Percentiles rank a stretch among this genome's conserved stretches.
These are phyloP conservation scores for Hanseniaspora valbyensis DNA, from an alignment of 805 yeast genomes.

Conservation along the genomic window DNA sequence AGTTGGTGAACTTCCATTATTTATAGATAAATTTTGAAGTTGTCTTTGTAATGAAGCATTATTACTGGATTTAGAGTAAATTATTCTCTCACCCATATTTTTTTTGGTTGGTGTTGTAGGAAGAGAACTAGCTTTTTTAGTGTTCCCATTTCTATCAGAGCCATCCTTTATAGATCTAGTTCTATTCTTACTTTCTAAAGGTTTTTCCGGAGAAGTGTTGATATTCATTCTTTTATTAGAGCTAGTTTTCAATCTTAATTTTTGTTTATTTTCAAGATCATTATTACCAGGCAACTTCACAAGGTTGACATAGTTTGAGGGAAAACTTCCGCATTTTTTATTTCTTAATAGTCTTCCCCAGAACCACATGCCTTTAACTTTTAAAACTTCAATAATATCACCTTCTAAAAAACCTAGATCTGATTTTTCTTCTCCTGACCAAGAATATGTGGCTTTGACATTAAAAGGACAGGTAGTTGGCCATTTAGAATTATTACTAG, in stretches of 20 bases:
- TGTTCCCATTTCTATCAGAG: background rate
- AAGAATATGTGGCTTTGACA: conserved; percentile 75
- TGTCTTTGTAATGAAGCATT: background rate
- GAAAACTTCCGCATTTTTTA: conserved; percentile 75
- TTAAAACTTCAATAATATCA: conserved; percentile 74
- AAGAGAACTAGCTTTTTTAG: conserved; percentile 2
- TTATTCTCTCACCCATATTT: conserved; percentile 9
- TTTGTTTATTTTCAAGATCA: conserved; percentile 17
- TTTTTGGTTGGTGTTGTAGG: conserved; percentile 11
- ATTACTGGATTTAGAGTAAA: conserved; percentile 1
- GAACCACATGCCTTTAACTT: conserved; percentile 89
- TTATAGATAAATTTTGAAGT: background rate
- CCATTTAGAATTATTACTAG: background rate
- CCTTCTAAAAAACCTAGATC: conserved; percentile 93
- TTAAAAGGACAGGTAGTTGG: conserved; percentile 51
- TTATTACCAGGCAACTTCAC: conserved; percentile 30
- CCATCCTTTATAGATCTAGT: background rate
- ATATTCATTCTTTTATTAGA: background rate
- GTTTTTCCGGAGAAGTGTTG: background rate
- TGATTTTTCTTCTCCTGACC: conserved; percentile 85
- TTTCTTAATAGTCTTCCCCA: conserved; percentile 72
- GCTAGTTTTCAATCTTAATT: background rate
- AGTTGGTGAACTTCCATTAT: background rate
- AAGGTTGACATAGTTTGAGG: conserved; percentile 69
- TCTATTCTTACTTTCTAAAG: background rate